A percentile compares a stretch with the other conserved stretches of the same genome.
Conservation (phyloP, 140 eudicot species). For the Erigeron philadelphicus region DNA sequence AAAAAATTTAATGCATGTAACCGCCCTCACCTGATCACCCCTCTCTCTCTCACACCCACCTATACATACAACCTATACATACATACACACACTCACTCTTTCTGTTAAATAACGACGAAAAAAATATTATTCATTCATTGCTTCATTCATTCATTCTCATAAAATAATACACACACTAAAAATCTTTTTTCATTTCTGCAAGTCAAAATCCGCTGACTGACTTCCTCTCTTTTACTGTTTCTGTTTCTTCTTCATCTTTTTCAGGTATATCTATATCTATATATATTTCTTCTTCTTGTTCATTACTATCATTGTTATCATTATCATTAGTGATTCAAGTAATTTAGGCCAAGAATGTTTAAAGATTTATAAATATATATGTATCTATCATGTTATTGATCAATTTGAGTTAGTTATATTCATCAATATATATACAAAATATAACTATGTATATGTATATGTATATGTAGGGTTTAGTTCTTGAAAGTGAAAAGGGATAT, state of each 20-base stretch:
- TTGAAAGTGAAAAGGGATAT: neutral
- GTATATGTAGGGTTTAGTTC: slow-evolving; percentile 14
- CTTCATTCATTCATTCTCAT: slow-evolving; percentile 10
- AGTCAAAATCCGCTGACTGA: slow-evolving; percentile 20
- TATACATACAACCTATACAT: neutral
- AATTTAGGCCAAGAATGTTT: too few species aligned
- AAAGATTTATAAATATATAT: too few species aligned
- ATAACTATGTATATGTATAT: neutral
- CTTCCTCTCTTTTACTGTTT: neutral
- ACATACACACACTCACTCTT: slow-evolving; percentile 16
- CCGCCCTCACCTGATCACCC: slow-evolving; percentile 12
- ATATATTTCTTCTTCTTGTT: too few species aligned
- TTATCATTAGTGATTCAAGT: too few species aligned
- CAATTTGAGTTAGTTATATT: too few species aligned
- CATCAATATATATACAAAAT: neutral
- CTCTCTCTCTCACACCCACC: neutral
- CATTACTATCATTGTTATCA: too few species aligned
- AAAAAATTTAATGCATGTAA: neutral
- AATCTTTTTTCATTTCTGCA: neutral
- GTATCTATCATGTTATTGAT: too few species aligned
- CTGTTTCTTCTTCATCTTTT: neutral
- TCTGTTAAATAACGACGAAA: slow-evolving; percentile 5
- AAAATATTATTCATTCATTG: neutral
- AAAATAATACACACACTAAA: neutral
- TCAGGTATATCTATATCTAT: too few species aligned